These are phyloP conservation scores for Amaranthus hypochondriacus DNA, from an alignment of 148 eudicot genomes.

Conservation along the genomic window DNA sequence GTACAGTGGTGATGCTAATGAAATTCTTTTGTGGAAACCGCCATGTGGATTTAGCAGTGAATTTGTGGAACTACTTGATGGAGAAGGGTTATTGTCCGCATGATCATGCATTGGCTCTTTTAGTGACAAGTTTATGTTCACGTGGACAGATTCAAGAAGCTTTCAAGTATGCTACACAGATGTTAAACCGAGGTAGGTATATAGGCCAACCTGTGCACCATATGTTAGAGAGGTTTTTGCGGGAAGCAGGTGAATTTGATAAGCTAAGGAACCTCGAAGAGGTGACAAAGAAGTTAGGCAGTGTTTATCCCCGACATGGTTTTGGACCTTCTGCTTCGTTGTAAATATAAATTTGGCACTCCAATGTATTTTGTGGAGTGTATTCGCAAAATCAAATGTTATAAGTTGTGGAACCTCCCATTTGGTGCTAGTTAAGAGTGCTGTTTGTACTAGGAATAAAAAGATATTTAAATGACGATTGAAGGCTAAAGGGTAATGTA, in stretches of 20 bases:
- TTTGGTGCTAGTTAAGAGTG: no score
- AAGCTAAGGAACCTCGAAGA: conserved; percentile 43
- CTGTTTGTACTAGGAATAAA: no score
- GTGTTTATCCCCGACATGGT: conserved; percentile 47
- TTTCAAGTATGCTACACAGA: conserved; percentile 62
- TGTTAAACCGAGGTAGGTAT: conserved; percentile 67
- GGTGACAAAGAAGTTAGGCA: conserved; percentile 43
- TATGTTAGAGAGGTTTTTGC: conserved; percentile 63
- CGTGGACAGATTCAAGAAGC: conserved; percentile 64
- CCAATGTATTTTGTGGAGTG: neutral
- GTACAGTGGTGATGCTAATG: conserved; percentile 82
- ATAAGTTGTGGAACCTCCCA: no score
- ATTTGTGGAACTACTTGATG: conserved; percentile 64
- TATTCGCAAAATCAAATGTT: neutral
- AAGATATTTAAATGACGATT: no score
- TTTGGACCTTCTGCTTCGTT: conserved; percentile 25
- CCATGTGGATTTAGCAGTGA: conserved; percentile 54
- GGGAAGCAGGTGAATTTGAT: conserved; percentile 44
- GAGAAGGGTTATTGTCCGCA: conserved; percentile 80
- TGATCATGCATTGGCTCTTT: conserved; percentile 72
- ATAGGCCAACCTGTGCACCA: conserved; percentile 46
- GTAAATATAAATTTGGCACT: neutral
- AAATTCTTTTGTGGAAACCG: conserved; percentile 61
- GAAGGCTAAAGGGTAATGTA: no score
- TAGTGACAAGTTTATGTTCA: conserved; percentile 66